Evolutionary conservation across 225 moss, liverwort and hornwort genomes (phyloP).

Genomic region (Sphagnum contortum): DNA sequence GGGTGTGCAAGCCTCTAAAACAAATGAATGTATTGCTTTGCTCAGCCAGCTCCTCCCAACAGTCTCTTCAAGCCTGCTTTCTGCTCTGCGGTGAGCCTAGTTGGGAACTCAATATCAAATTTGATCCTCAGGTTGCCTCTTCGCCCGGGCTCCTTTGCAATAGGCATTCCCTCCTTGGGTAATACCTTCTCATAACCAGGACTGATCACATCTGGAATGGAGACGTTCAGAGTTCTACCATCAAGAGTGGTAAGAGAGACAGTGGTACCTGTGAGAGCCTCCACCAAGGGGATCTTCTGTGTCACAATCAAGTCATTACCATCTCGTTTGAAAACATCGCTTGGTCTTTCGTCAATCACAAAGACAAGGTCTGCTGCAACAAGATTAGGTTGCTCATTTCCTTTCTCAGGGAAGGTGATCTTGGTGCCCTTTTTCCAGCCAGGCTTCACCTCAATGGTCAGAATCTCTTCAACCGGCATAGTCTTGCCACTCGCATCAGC

Average conservation of each 20-base stretch:
- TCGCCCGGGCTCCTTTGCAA: constrained; percentile 90
- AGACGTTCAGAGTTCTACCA: constrained; percentile 75
- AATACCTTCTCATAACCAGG: constrained; percentile 87
- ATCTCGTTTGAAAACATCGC: constrained; percentile 88
- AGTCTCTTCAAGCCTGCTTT: constrained; percentile 80
- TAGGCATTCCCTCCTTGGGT: constrained; percentile 95
- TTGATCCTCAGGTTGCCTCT: constrained; percentile 87
- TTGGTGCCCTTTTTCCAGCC: constrained; percentile 99
- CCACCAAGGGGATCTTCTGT: constrained; percentile 65
- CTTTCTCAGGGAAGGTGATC: constrained; percentile 98
- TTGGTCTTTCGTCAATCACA: constrained; percentile 95
- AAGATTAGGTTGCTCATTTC: constrained; percentile 88
- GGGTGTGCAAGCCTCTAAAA: too few relatives aligned
- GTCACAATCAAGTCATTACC: constrained; percentile 96
- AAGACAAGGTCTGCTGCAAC: constrained; percentile 95
- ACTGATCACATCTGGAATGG: constrained; percentile 65
- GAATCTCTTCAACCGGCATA: constrained; percentile 88
- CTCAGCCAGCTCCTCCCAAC: constrained; percentile 50
- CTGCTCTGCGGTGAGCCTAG: constrained; percentile 76
- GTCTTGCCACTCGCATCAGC: constrained; percentile 91
- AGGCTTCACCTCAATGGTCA: constrained; percentile 98
- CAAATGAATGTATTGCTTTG: not conserved
- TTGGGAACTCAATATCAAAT: constrained; percentile 86
- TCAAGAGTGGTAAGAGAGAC: constrained; percentile 71
- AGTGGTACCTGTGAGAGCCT: constrained; percentile 90